phyloP scores from a whole-genome alignment of 495 filamentous ascomycete genomes.

The Trichocladium uniseriatum region DNA sequence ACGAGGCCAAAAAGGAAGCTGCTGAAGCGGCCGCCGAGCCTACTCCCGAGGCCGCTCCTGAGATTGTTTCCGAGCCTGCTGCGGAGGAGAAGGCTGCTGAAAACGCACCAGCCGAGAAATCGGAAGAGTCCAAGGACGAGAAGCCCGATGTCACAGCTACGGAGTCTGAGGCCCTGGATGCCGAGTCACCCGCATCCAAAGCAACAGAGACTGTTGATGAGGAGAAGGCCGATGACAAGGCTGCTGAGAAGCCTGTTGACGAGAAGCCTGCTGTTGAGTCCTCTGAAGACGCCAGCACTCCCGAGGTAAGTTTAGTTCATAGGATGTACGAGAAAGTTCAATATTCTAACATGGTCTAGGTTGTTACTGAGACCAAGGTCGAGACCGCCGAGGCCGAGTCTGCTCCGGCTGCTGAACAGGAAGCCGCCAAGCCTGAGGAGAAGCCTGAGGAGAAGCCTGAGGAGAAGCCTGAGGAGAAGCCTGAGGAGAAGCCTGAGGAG shows the following conservation, averaged over 20 bases:
- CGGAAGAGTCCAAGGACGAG: constrained; percentile 5
- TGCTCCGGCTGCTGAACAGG: background rate
- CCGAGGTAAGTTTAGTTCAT: background rate
- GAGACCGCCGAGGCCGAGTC: background rate
- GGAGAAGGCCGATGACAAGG: background rate
- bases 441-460: background rate
- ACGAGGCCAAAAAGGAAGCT: background rate
- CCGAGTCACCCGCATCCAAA: background rate
- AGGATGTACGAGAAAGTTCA: background rate
- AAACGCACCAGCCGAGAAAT: background rate
- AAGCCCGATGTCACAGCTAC: constrained; percentile 5
- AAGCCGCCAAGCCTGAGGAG: constrained; percentile 4
- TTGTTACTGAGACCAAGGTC: background rate
- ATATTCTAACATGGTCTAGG: background rate
- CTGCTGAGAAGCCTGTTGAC: background rate
- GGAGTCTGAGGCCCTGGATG: background rate
- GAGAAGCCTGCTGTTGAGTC: background rate
- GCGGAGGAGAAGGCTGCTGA: constrained; percentile 5
- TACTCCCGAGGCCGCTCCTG: constrained; percentile 6
- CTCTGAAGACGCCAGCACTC: background rate
- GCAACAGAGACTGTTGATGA: background rate
- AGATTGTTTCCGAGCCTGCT: background rate
- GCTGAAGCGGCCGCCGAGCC: constrained; percentile 6
- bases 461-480: background rate
- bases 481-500: background rate